A percentile compares a stretch with the other conserved stretches of the same genome.
Conservation (phyloP, 148 eudicot species). For the Talinum fruticosum region DNA sequence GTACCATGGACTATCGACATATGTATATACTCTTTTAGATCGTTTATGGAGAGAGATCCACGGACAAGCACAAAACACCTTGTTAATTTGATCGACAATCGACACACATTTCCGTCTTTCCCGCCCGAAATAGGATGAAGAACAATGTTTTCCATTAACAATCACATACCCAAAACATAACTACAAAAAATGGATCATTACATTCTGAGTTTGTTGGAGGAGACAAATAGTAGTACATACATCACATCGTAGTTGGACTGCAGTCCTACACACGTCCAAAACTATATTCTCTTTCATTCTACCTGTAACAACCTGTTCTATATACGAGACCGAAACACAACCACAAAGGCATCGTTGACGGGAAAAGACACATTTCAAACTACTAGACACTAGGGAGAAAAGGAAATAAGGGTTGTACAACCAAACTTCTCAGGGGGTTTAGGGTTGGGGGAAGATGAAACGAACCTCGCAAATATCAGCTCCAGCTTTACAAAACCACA, state of each 20-base stretch:
- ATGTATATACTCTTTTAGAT: too few relatives aligned
- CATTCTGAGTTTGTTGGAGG: background rate
- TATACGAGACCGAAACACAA: slow-evolving; percentile 1
- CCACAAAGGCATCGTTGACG: background rate
- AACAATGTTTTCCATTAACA: background rate
- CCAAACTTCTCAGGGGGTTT: background rate
- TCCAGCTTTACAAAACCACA: slow-evolving; percentile 6
- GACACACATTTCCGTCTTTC: too few relatives aligned
- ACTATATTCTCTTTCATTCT: background rate
- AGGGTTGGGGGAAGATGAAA: background rate
- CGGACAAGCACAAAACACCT: too few relatives aligned
- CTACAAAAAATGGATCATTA: background rate
- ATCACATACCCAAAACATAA: background rate
- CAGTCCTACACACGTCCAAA: background rate
- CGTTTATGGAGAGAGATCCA: too few relatives aligned
- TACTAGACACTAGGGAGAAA: background rate
- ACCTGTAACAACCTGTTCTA: background rate
- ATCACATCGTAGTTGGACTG: background rate
- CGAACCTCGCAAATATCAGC: background rate
- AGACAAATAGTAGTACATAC: background rate
- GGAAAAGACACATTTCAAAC: background rate
- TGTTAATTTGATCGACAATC: too few relatives aligned
- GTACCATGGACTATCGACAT: too few relatives aligned
- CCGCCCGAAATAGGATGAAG: too few relatives aligned
- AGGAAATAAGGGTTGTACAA: background rate